Evolutionary conservation across 768 basidiomycete species (phyloP), one percentile per base, ranked within the genome.

Genomic region (Naganishia randhawae): DNA sequence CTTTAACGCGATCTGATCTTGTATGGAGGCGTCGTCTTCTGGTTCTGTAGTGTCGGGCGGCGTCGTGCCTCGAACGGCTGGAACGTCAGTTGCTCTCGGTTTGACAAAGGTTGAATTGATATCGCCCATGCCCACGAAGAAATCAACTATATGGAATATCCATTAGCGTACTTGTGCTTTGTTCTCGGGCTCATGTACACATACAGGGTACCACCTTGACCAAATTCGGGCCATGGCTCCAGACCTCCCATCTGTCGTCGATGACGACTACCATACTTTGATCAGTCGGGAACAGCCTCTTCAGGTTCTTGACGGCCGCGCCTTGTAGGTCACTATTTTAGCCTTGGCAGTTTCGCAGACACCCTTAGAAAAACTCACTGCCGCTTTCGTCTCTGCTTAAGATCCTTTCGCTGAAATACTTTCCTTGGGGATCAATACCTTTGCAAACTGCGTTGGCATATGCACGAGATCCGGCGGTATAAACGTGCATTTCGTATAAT

Each of bases 241-340:
- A 99, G 35, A 99, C 95, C 76, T 99, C 96, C 3, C 92, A 89
- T 29, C 96, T 88, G 81, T 99, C 96, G 80, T 99, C 96, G 68
- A 99, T 98, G 73, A 99, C 90, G 72, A 98, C 95, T 1, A 98
- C 95, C 95, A 96, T 99, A 29, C 91, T 92, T 42, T 91, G 92
- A 80, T 98, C 95, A 66, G 91, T 92, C 7, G 96, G 96, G 77
- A 99, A 99, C 54, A 99, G 81, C 32, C 96, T 84, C 77, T 92
- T 88, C 27, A 99, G 80, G 76, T 87, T 91, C 81, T 99, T 99
- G 78, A 91, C 88, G 19, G 90, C 71, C 94, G 72, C 65, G 50
- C 50, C 67, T 68, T n/a, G n/a, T n/a, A 54, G 22, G 19, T 22
- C 4, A 48, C 22, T 83, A 79, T 11, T 35, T 51, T 48, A 35